These are phyloP conservation scores for Penicillium atrosanguineum DNA, from an alignment of 495 filamentous ascomycete species.

Conservation along the genomic window DNA sequence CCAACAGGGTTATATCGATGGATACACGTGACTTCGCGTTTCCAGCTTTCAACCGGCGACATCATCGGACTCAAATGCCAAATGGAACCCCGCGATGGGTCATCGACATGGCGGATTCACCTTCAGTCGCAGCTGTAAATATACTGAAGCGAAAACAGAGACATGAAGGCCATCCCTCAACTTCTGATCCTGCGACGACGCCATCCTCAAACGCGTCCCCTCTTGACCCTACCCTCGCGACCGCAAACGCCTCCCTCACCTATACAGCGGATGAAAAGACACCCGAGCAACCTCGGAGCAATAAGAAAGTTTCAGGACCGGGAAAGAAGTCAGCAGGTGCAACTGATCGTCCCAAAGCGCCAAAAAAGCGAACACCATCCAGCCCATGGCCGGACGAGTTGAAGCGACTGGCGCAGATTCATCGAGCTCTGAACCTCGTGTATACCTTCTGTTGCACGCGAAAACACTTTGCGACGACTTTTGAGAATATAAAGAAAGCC, in stretches of 20 bases:
- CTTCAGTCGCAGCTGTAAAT: not conserved
- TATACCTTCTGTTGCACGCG: slow-evolving; percentile 93
- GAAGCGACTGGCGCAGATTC: slow-evolving; percentile 67
- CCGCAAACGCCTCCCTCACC: not conserved
- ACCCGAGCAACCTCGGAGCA: slow-evolving; percentile 1
- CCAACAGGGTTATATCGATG: not conserved
- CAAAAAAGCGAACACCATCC: slow-evolving; percentile 29
- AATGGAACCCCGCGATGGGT: slow-evolving; percentile 23
- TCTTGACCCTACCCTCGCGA: not conserved
- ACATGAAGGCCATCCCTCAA: slow-evolving; percentile 5
- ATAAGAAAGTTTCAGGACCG: slow-evolving; percentile 4
- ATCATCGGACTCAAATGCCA: not conserved
- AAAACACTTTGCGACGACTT: slow-evolving; percentile 87
- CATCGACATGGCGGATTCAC: slow-evolving; percentile 25
- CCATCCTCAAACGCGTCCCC: slow-evolving; percentile 20
- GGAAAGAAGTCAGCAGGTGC: slow-evolving; percentile 9
- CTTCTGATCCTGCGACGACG: not conserved
- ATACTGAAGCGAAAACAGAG: slow-evolving; percentile 22
- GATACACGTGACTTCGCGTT: slow-evolving; percentile 31
- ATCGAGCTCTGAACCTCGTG: slow-evolving; percentile 85
- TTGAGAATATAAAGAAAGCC: slow-evolving; percentile 78
- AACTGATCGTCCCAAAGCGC: slow-evolving; percentile 6
- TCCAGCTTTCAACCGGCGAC: not conserved
- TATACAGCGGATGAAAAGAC: not conserved
- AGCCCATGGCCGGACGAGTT: slow-evolving; percentile 74